These are phyloP conservation scores for Tolypocladium sp. DNA, from an alignment of 2,329 filamentous ascomycete species.

Conservation along the genomic window DNA sequence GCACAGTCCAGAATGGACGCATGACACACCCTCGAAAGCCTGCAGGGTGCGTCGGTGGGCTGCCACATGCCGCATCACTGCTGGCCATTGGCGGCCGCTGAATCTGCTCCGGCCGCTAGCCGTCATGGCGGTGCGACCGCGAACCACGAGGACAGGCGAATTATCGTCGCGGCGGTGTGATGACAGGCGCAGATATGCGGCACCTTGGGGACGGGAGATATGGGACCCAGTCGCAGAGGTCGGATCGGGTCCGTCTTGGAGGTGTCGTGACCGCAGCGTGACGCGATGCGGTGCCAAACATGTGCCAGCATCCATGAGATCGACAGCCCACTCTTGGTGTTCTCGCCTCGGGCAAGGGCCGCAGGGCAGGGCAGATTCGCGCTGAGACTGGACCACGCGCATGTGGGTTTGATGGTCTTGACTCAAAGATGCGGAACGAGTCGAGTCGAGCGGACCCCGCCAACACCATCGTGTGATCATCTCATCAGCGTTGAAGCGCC, in stretches of 20 bases:
- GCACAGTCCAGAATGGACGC: constrained; percentile 6
- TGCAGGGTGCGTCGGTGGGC: constrained; percentile 1
- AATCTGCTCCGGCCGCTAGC: background rate
- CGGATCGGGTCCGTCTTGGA: background rate
- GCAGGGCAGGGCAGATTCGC: background rate
- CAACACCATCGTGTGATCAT: background rate
- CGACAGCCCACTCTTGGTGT: background rate
- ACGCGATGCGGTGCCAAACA: background rate
- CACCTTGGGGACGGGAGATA: background rate
- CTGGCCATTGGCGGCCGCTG: constrained; percentile 1
- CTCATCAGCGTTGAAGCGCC: background rate
- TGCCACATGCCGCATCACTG: constrained; percentile 4
- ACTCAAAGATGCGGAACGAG: background rate
- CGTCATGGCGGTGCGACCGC: background rate
- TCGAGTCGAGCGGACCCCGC: background rate
- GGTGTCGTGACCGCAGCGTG: background rate
- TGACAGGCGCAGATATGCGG: background rate
- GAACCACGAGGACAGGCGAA: constrained; percentile 1
- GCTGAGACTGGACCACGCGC: background rate
- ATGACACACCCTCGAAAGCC: constrained; percentile 7
- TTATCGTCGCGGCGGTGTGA: background rate
- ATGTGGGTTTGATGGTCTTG: background rate
- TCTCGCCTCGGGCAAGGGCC: background rate
- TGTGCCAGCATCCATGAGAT: background rate
- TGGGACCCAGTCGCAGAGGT: background rate